Evolutionary conservation across 2,329 filamentous ascomycete genomes (phyloP).

Genomic region (Monilinia fructigena): DNA sequence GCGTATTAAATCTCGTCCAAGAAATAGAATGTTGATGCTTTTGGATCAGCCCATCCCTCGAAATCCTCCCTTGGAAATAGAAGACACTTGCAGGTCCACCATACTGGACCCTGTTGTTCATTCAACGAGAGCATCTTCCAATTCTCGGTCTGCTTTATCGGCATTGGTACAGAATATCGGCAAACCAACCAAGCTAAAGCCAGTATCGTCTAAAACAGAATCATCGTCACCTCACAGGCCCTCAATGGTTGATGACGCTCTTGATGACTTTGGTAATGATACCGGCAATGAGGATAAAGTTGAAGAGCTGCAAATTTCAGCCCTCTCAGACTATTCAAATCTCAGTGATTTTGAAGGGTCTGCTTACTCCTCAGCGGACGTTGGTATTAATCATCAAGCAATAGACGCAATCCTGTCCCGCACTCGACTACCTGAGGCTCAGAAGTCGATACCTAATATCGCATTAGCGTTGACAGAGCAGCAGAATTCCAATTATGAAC

Average conservation of each 20-base stretch:
- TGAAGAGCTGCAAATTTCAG: neutral
- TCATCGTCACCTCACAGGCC: neutral
- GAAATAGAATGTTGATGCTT: slow-evolving; percentile 39
- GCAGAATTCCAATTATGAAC: too few species aligned
- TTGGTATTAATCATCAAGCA: slow-evolving; percentile 29
- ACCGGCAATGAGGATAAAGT: neutral
- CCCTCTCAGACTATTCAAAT: neutral
- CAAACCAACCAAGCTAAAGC: neutral
- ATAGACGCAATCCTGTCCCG: slow-evolving; percentile 30
- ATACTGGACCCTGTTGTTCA: neutral
- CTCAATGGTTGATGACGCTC: neutral
- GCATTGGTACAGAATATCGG: neutral
- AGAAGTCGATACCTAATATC: neutral
- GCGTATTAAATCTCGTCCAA: slow-evolving; percentile 37
- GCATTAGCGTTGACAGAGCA: neutral
- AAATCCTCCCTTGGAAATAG: neutral
- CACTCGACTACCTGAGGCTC: slow-evolving; percentile 7
- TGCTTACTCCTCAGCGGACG: slow-evolving; percentile 25
- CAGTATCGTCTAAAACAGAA: neutral
- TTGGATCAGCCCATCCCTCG: slow-evolving; percentile 31
- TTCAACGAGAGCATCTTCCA: neutral
- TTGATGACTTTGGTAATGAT: neutral
- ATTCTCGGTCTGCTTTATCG: neutral
- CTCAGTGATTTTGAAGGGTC: slow-evolving; percentile 22
- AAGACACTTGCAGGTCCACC: neutral